phyloP scores from a whole-genome alignment of 2,329 filamentous ascomycete genomes.

The Ascochyta rabiei region DNA sequence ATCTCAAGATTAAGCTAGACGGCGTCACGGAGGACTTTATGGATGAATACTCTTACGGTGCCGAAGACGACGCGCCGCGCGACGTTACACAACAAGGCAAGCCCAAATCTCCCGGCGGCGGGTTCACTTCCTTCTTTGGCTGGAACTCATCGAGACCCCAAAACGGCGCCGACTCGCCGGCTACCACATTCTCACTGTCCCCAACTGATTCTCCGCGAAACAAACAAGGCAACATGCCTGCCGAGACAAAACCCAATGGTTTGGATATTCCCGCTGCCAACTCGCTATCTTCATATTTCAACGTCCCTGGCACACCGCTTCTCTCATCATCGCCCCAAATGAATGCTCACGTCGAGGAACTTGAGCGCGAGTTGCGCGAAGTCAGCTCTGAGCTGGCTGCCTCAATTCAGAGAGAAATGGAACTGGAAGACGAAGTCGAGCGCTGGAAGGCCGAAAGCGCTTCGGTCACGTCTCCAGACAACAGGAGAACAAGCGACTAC shows the following conservation, averaged over 20 bases:
- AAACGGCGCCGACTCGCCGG: conserved; percentile 61
- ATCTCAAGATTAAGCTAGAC: conserved; percentile 45
- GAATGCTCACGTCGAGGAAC: conserved; percentile 74
- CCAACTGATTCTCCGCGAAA: conserved; percentile 62
- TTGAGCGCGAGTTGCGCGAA: conserved; percentile 92
- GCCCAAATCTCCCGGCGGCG: conserved; percentile 56
- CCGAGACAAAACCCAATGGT: conserved; percentile 51
- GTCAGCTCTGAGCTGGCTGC: conserved; percentile 91
- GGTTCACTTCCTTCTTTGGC: conserved; percentile 70
- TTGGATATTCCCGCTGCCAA: conserved; percentile 61
- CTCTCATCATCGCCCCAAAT: conserved; percentile 51
- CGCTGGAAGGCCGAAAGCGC: conserved; percentile 77
- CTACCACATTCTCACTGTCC: conserved; percentile 67
- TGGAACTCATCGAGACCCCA: conserved; percentile 65
- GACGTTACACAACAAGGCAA: conserved; percentile 36
- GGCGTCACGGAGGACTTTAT: conserved; percentile 47
- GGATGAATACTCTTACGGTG: conserved; percentile 42
- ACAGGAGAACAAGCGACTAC: conserved; percentile 90
- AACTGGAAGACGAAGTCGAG: conserved; percentile 92
- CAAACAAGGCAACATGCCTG: conserved; percentile 31
- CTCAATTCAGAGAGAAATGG: conserved; percentile 94
- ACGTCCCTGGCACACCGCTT: conserved; percentile 54
- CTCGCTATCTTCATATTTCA: conserved; percentile 53
- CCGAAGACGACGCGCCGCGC: conserved; percentile 31
- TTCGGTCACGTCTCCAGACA: conserved; percentile 61